Conservation (phyloP, 148 eudicot genomes). For the Euryodendron excelsum region DNA sequence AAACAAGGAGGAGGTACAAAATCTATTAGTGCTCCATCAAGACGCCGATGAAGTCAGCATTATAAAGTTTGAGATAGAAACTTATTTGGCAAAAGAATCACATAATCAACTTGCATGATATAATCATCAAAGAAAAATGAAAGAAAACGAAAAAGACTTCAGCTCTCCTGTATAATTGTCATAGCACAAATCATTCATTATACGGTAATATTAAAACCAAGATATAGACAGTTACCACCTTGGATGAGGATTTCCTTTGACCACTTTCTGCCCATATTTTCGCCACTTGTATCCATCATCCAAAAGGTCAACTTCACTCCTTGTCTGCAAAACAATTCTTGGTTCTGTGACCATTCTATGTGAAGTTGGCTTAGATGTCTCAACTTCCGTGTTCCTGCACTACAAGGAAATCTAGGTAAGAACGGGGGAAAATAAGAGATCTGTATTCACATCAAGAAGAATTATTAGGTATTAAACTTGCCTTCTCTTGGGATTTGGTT, state of each 20-base stretch:
- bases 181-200: neutral
- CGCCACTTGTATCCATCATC: constrained; percentile 98
- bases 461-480: constrained; percentile 15
- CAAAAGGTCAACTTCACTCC: constrained; percentile 87
- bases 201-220: constrained; percentile 7
- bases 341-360: constrained; percentile 66
- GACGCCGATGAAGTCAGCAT: neutral
- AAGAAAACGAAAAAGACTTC: neutral
- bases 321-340: constrained; percentile 83
- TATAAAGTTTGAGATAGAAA: too few species aligned
- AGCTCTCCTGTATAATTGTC: neutral
- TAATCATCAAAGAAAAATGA: neutral
- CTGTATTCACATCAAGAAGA: neutral
- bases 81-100: neutral
- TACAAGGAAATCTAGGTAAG: constrained; percentile 10
- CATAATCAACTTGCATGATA: neutral
- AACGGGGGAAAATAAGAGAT: neutral
- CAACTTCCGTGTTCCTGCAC: constrained; percentile 52
- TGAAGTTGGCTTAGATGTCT: constrained; percentile 30
- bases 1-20: neutral
- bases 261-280: constrained; percentile 96
- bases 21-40: neutral
- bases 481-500: constrained; percentile 68
- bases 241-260: constrained; percentile 89
- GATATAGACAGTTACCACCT: constrained; percentile 40